Evolutionary conservation across 306 rosid genomes (phyloP).

Genomic region (Dalbergia cochinchinensis): DNA sequence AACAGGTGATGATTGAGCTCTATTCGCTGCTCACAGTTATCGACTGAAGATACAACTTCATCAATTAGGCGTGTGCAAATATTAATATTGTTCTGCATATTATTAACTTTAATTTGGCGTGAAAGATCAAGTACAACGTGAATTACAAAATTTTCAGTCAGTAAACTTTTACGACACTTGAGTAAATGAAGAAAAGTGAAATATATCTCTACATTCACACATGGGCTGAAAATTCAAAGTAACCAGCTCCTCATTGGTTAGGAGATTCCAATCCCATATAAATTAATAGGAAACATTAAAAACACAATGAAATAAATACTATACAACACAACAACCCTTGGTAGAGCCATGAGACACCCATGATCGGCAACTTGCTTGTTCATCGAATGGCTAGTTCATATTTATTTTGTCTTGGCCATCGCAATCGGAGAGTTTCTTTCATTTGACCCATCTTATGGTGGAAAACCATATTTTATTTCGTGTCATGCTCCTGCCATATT

Average conservation of each 20-base stretch:
- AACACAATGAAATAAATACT: background rate
- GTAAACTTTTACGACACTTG: background rate
- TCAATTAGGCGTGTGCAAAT: background rate
- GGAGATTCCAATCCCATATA: conserved; percentile 4
- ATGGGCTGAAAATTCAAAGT: conserved; percentile 21
- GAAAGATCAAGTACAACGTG: background rate
- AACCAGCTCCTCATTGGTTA: background rate
- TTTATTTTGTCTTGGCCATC: conserved; percentile 15
- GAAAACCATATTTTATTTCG: conserved; percentile 39
- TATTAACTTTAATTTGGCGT: background rate
- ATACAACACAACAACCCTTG: background rate
- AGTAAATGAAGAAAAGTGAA: background rate
- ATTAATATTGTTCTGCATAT: background rate
- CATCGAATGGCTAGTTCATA: conserved; percentile 12
- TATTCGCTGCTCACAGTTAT: no score
- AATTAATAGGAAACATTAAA: background rate
- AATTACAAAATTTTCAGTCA: background rate
- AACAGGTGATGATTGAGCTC: background rate
- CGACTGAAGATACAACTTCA: background rate
- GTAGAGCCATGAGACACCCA: background rate
- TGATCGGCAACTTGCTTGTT: conserved; percentile 25
- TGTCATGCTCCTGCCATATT: conserved; percentile 23
- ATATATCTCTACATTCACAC: background rate
- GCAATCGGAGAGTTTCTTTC: conserved; percentile 11
- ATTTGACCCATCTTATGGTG: conserved; percentile 36